A percentile compares a stretch with the other conserved stretches of the same genome.
These are phyloP conservation scores for Grammothele lineata DNA, from an alignment of 768 basidiomycete species.

Conservation along the genomic window DNA sequence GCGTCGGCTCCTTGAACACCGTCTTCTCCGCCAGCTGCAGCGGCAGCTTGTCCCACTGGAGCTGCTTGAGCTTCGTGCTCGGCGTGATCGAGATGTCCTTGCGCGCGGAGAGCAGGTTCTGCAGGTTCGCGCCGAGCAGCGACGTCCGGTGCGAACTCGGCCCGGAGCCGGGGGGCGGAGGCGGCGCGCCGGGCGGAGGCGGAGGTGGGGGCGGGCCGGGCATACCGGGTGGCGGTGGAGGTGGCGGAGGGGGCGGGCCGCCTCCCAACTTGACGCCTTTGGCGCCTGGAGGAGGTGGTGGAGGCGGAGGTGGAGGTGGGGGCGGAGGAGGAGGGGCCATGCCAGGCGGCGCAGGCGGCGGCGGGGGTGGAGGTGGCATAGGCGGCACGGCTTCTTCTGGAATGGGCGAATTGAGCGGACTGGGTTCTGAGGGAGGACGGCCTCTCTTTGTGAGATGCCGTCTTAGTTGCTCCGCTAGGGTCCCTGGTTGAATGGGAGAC, in stretches of 20 bases:
- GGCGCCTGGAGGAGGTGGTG: conserved; percentile 14
- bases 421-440: conserved; percentile 35
- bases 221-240: conserved; percentile 35
- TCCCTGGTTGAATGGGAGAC: conserved; percentile 34
- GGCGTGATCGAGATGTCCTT: conserved; percentile 87
- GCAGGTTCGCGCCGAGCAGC: conserved; percentile 54
- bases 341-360: conserved; percentile 29
- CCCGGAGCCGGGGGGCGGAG: conserved; percentile 34
- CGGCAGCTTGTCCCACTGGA: conserved; percentile 98
- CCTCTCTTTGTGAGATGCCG: conserved; percentile 53
- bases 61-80: conserved; percentile 91
- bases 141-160: conserved; percentile 55
- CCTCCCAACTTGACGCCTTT: conserved; percentile 6
- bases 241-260: conserved; percentile 28
- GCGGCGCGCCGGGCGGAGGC: conserved; percentile 27
- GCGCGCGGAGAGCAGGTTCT: conserved; percentile 54
- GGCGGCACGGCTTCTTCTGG: conserved; percentile 34
- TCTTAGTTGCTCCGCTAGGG: conserved; percentile 59
- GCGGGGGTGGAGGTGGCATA: conserved; percentile 14
- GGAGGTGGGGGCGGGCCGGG: conserved; percentile 38
- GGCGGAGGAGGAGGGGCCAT: conserved; percentile 23
- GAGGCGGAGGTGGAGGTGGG: conserved; percentile 28
- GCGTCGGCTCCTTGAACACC: conserved; percentile 72
- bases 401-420: conserved; percentile 30
- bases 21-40: conserved; percentile 84